These are phyloP conservation scores for Colletotrichum australisinense DNA, from an alignment of 2,329 filamentous ascomycete genomes.

Conservation along the genomic window DNA sequence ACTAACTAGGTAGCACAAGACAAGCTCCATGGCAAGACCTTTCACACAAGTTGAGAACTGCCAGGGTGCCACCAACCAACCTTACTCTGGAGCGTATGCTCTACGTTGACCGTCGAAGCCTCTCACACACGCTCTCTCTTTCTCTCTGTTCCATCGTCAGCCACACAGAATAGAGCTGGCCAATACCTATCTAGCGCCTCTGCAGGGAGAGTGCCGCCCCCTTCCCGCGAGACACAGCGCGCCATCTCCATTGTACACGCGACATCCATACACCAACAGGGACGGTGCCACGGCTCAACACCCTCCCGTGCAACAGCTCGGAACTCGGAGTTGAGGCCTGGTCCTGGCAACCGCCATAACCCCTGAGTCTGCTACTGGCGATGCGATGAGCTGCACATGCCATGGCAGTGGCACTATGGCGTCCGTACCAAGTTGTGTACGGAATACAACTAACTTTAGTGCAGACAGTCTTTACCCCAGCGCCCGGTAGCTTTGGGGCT, in stretches of 20 bases:
- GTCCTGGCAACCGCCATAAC: not conserved
- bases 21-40: too few relatives aligned
- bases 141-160: not conserved
- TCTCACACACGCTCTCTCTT: too few relatives aligned
- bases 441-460: not conserved
- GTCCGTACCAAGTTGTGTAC: too few relatives aligned
- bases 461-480: not conserved
- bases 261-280: not conserved
- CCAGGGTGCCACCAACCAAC: not conserved
- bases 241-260: not conserved
- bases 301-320: constrained; percentile 26
- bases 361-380: not conserved
- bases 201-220: not conserved
- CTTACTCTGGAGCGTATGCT: not conserved
- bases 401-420: too few relatives aligned
- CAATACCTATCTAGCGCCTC: not conserved
- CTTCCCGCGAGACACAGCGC: not conserved
- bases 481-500: not conserved
- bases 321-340: constrained; percentile 23
- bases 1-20: too few relatives aligned
- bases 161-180: not conserved
- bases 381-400: not conserved
- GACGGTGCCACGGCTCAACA: constrained; percentile 29
- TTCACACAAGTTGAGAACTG: not conserved
- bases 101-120: not conserved